Evolutionary conservation across 169 alveolate species (phyloP).

Genomic region (Eimeria praecox): DNA sequence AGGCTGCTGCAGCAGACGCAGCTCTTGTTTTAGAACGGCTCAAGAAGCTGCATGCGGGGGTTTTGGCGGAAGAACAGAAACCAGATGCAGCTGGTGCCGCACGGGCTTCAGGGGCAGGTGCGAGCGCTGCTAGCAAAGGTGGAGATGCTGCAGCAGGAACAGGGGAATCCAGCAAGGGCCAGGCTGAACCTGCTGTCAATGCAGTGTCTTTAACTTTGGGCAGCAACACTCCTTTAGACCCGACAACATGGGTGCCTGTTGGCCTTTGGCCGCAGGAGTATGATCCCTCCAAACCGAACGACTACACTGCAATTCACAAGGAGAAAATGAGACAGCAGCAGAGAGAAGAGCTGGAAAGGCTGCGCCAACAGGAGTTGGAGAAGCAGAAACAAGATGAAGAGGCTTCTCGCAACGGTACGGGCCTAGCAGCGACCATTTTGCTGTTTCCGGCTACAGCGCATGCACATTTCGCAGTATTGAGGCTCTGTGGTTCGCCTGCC

Average conservation of each 20-base stretch:
- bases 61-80: slow-evolving; percentile 31
- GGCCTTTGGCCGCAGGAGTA: slow-evolving; percentile 81
- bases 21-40: slow-evolving; percentile 67
- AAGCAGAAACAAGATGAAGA: slow-evolving; percentile 73
- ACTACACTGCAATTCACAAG: slow-evolving; percentile 73
- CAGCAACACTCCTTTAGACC: slow-evolving; percentile 45
- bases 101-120: slow-evolving; percentile 32
- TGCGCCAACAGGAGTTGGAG: slow-evolving; percentile 76
- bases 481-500: background rate
- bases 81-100: slow-evolving; percentile 33
- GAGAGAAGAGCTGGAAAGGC: slow-evolving; percentile 82
- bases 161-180: background rate
- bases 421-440: background rate
- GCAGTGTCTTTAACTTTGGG: slow-evolving; percentile 59
- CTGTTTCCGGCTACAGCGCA: background rate
- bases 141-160: slow-evolving; percentile 43
- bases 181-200: slow-evolving; percentile 51
- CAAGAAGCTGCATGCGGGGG: slow-evolving; percentile 69
- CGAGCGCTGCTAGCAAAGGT: slow-evolving; percentile 24
- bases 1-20: slow-evolving; percentile 73
- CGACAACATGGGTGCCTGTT: slow-evolving; percentile 66
- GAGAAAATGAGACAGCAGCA: slow-evolving; percentile 80
- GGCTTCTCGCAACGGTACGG: slow-evolving; percentile 56
- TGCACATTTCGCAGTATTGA: background rate
- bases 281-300: slow-evolving; percentile 83